Conservation (phyloP, 768 basidiomycete species). For the Naematelia encephala region DNA sequence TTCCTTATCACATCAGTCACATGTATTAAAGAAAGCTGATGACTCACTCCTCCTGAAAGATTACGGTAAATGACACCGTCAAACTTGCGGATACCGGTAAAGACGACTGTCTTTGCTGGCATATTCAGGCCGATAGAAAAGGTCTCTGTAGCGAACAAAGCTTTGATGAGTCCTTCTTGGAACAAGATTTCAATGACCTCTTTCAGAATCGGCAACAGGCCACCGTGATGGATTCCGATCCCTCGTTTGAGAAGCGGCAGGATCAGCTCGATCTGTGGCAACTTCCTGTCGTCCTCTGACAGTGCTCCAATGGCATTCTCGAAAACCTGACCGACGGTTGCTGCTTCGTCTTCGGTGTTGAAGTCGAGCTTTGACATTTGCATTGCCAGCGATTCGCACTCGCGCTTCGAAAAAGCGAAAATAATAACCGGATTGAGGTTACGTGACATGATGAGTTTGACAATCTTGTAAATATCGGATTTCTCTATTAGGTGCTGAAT, state of each 20-base stretch:
- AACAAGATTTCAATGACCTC: slow-evolving; percentile 99
- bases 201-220: slow-evolving; percentile 92
- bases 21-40: neutral
- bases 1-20: slow-evolving; percentile 59
- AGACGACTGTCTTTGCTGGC: slow-evolving; percentile 99
- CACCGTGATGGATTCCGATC: slow-evolving; percentile 97
- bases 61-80: slow-evolving; percentile 93
- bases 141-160: slow-evolving; percentile 96
- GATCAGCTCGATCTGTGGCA: slow-evolving; percentile 90
- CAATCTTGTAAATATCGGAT: slow-evolving; percentile 94
- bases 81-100: slow-evolving; percentile 91
- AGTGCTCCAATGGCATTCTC: slow-evolving; percentile 90
- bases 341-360: slow-evolving; percentile 87
- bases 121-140: slow-evolving; percentile 69
- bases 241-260: slow-evolving; percentile 90
- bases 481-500: slow-evolving; percentile 17
- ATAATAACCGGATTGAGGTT: slow-evolving; percentile 98
- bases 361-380: slow-evolving; percentile 93
- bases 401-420: slow-evolving; percentile 96
- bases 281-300: slow-evolving; percentile 75
- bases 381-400: slow-evolving; percentile 90
- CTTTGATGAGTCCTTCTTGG: slow-evolving; percentile 96
- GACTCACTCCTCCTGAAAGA: slow-evolving; percentile 59
- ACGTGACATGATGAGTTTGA: slow-evolving; percentile 96
- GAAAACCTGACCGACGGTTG: slow-evolving; percentile 80